Evolutionary conservation across 2,329 filamentous ascomycete genomes (phyloP).

Genomic region (Fusarium marasasianum): DNA sequence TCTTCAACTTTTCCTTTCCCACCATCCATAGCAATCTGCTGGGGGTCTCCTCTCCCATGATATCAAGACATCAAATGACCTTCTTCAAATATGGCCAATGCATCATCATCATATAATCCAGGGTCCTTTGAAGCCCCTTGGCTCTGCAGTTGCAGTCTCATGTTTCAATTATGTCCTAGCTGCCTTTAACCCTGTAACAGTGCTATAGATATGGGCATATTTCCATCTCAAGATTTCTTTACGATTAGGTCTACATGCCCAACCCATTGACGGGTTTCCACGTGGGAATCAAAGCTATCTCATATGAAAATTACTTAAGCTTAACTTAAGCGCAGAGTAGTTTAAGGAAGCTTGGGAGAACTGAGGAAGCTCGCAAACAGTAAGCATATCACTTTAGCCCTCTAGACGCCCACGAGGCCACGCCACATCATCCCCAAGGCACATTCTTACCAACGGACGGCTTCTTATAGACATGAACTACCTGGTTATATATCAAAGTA

Average conservation of each 20-base stretch:
- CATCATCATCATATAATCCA: neutral
- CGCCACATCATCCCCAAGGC: neutral
- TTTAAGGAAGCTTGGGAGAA: neutral
- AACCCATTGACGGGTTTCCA: neutral
- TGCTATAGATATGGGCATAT: neutral
- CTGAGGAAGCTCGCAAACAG: neutral
- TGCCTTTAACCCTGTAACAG: neutral
- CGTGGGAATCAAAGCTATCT: too few species aligned
- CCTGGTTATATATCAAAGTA: constrained; percentile 14
- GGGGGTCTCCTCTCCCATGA: neutral
- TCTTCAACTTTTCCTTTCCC: neutral
- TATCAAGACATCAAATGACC: neutral
- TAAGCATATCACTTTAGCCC: neutral
- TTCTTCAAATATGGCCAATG: neutral
- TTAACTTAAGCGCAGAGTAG: neutral
- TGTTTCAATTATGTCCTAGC: neutral
- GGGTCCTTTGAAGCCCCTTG: neutral
- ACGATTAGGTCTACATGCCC: neutral
- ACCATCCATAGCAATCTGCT: neutral
- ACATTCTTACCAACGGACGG: neutral
- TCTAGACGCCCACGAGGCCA: constrained; percentile 2
- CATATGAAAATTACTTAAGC: neutral
- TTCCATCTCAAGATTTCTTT: neutral
- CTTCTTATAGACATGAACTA: neutral
- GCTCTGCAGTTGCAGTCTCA: neutral